Evolutionary conservation across 805 yeast genomes (phyloP).

Genomic region (Nakazawaea ishiwadae): DNA sequence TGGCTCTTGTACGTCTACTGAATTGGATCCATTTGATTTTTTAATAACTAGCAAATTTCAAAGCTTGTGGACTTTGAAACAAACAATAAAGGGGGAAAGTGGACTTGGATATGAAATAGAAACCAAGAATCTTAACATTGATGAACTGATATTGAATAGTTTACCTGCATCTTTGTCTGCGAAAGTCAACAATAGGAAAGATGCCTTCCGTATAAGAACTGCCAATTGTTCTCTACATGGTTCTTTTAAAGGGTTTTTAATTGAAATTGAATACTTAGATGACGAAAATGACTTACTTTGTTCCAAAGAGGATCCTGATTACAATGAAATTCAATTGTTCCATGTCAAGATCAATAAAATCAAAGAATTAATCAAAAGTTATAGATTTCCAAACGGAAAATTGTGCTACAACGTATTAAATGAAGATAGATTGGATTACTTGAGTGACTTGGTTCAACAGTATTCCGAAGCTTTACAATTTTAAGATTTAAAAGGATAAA

Average conservation of each 20-base stretch:
- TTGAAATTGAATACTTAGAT: conserved; percentile 48
- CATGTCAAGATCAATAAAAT: conserved; percentile 26
- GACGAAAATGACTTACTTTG: conserved; percentile 12
- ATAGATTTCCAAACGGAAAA: conserved; percentile 31
- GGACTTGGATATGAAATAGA: conserved; percentile 61
- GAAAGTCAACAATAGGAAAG: conserved; percentile 24
- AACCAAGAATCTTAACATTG: conserved; percentile 20
- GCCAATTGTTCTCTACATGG: conserved; percentile 76
- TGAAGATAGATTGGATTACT: conserved; percentile 30
- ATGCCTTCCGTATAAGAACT: conserved; percentile 51
- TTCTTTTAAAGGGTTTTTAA: conserved; percentile 61
- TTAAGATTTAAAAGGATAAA: no score
- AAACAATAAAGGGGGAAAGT: conserved; percentile 68
- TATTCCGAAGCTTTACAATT: conserved; percentile 35
- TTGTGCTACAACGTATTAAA: conserved; percentile 31
- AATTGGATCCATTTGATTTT: conserved; percentile 52
- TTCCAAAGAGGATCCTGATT: conserved; percentile 15
- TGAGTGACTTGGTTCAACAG: conserved; percentile 34
- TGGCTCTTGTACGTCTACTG: conserved; percentile 49
- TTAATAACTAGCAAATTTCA: conserved; percentile 55
- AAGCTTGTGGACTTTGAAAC: conserved; percentile 67
- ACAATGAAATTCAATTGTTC: conserved; percentile 25
- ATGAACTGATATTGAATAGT: conserved; percentile 8
- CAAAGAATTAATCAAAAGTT: conserved; percentile 25
- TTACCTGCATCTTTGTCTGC: conserved; percentile 4